Conservation (phyloP, 2,329 filamentous ascomycete species). For the Nemania sp. region DNA sequence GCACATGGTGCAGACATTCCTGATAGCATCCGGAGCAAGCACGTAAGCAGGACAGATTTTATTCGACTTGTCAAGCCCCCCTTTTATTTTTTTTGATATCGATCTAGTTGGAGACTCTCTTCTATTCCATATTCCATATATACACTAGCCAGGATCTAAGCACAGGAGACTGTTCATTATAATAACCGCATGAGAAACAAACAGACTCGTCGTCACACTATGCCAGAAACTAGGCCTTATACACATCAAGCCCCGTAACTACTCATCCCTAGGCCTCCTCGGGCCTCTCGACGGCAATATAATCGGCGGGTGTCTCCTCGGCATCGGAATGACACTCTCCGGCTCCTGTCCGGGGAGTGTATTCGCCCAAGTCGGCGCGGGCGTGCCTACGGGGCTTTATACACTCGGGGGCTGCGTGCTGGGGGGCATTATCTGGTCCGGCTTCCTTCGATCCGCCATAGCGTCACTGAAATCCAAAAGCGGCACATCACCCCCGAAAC, state of each 20-base stretch:
- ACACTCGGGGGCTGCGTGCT: conserved; percentile 66
- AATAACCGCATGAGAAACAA: conserved; percentile 16
- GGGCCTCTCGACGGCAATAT: conserved; percentile 72
- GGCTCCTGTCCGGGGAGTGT: conserved; percentile 75
- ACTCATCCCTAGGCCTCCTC: conserved; percentile 66
- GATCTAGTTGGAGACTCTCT: not conserved
- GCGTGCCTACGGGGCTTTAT: conserved; percentile 63
- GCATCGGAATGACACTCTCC: conserved; percentile 74
- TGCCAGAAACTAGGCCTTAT: conserved; percentile 59
- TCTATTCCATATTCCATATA: conserved; percentile 28
- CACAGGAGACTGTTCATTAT: not conserved
- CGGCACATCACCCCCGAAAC: conserved; percentile 39
- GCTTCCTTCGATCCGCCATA: conserved; percentile 55
- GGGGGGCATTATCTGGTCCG: conserved; percentile 67
- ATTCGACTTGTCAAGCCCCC: not conserved
- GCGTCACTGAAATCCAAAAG: conserved; percentile 39
- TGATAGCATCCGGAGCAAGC: conserved; percentile 71
- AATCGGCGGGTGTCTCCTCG: conserved; percentile 71
- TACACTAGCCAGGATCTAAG: conserved; percentile 1
- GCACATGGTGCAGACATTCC: conserved; percentile 74
- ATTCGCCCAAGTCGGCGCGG: conserved; percentile 68
- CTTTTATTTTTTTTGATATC: not conserved
- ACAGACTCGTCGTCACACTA: conserved; percentile 55
- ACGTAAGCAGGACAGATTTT: conserved; percentile 59
- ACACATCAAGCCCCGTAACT: conserved; percentile 60